Evolutionary conservation across 768 basidiomycete genomes (phyloP), one percentile per base, ranked within the genome.

Genomic region (Tremella fuciformis): DNA sequence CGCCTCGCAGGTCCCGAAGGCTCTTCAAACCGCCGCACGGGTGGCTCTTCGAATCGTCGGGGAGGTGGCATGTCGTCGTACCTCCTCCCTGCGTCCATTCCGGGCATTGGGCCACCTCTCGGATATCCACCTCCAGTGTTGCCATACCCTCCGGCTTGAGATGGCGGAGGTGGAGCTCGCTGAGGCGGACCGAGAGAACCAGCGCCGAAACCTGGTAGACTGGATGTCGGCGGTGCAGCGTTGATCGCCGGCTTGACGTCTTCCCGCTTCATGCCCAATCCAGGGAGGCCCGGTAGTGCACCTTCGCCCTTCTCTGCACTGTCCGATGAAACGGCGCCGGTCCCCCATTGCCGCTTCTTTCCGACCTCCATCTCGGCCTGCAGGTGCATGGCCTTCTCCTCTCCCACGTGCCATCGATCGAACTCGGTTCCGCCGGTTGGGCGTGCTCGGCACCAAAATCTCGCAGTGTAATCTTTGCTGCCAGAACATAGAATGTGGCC

Each of bases 391-490:
- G 71, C 61, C 21, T 40, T 50, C 40, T 71, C 66, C 49, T 74
- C 75, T 6, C 75, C 75, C 1, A 73, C 55, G 64, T 76, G 75
- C 68, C 70, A 76, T 59, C 69, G 51, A 61, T 76, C 75, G 13
- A 46, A 57, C 57, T 76, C 75, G 18, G 75, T 73, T 29, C 73
- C 75, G 7, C 75, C 75, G 6, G 47, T 48, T 40, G 75, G 73
- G 42, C 75, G 61, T 6, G 75, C 71, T 67, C 94, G 84, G 49
- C 87, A 86, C 94, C 96, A 98, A 82, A 98, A 99, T n/a, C 93
- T 84, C 6, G 94, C 96, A 4, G 96, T 97, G 79, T 93, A 91
- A 80, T 99, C 96, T 80, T 96, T 98, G n/a, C 88, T 89, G 9
- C 88, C 96, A 62, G 85, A 87, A 61, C 87, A 91, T 67, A 99